Evolutionary conservation across 2,329 filamentous ascomycete genomes (phyloP), one percentile per base, ranked within the genome.

Genomic region (Nemania diffusa): DNA sequence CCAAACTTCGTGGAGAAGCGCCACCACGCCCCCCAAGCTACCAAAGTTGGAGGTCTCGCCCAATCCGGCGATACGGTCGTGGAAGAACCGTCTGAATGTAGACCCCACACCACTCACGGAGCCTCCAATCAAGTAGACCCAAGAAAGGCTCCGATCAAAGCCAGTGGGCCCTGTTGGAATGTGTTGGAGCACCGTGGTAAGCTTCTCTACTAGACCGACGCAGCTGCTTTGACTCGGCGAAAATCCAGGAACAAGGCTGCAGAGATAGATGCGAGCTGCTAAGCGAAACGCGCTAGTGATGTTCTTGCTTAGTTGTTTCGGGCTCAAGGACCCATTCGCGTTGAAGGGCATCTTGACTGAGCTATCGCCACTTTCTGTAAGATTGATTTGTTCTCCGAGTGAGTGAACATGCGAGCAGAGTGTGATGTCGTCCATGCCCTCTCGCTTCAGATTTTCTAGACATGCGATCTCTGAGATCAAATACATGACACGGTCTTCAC

Each of bases 401-500:
- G 91, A 89, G 69, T 91, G 90, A 44, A 98, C 93, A 80, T 97
- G 95, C 67, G 91, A 88, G 86, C 94, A 97, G 51, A 98, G 88
- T 57, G 90, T 88, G 71, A 96, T 90, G 76, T 96, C 91, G 73
- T 97, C 92, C 83, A 96, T 93, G 73, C 92, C 92, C 67, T 92
- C 89, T 44, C 85, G 83, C 84, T 96, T 97, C 71, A 97, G 88
- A 3, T 92, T 92, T 79, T 98, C 96, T 60, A 99, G 89, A 80
- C 96, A 98, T 62, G 95, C 93, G 74, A 98, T 97, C 82, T 99
- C 96, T 1, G 94, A 97, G 78, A 99, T 97, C 74, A 98, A 85
- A 80, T 97, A 98, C 94, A 99, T 97, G 81, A 98, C 92, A 24
- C 90, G 90, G 81, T 99, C 96, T 71, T 98, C 95, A 79, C 96